Conservation (phyloP, 176 grass and related monocot species). For the Miscanthus lutarioriparius region DNA sequence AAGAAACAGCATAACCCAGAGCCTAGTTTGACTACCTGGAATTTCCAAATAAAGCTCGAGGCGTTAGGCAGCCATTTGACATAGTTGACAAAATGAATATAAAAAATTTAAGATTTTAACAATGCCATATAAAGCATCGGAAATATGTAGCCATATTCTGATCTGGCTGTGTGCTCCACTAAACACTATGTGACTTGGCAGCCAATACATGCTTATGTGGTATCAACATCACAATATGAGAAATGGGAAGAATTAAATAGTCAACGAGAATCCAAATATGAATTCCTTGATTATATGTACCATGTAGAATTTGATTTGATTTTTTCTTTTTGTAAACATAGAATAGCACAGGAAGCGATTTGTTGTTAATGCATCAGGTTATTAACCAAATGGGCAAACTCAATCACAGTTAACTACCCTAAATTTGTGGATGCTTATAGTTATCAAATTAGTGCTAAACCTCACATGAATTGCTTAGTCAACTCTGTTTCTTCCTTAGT, state of each 20-base stretch:
- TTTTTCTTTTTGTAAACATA: neutral
- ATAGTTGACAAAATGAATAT: conserved; percentile 20
- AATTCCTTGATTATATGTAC: neutral
- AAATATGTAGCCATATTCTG: conserved; percentile 16
- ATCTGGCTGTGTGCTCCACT: neutral
- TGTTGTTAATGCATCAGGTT: neutral
- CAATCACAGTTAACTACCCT: neutral
- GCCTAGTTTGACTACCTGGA: neutral
- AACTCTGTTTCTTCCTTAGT: neutral
- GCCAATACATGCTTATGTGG: neutral
- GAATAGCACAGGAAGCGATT: neutral
- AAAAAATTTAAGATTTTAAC: neutral
- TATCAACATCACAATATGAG: neutral
- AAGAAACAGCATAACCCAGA: conserved; percentile 19
- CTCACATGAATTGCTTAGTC: neutral
- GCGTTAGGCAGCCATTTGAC: conserved; percentile 13
- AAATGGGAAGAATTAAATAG: neutral
- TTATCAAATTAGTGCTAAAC: neutral
- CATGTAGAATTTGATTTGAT: neutral
- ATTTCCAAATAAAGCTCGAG: neutral
- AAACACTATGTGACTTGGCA: neutral
- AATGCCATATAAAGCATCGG: neutral
- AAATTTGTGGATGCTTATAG: neutral
- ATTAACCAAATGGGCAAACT: neutral
- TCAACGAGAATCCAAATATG: neutral